phyloP scores from a whole-genome alignment of 78 protist species.

The Tieghemostelium lacteum region DNA sequence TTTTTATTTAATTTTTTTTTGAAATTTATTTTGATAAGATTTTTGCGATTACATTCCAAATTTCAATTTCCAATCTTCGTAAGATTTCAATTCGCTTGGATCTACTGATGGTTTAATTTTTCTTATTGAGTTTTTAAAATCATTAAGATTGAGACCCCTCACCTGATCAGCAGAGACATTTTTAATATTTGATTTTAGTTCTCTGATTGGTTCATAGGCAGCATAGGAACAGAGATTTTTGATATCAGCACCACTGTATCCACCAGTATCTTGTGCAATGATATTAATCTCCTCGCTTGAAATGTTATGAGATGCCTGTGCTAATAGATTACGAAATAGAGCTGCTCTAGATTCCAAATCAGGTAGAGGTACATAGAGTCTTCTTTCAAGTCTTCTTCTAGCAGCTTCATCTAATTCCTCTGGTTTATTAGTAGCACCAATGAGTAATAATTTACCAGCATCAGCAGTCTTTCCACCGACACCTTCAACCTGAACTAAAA shows the following conservation, averaged over 20 bases:
- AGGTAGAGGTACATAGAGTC: constrained; percentile 93
- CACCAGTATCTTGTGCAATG: constrained; percentile 49
- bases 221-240: constrained; percentile 85
- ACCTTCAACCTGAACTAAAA: constrained; percentile 88
- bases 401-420: constrained; percentile 97
- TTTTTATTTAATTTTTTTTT: too few species aligned
- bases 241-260: constrained; percentile 92
- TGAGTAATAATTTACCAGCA: constrained; percentile 45
- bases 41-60: constrained; percentile 27
- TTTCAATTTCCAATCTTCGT: constrained; percentile 59
- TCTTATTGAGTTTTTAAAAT: constrained; percentile 21
- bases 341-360: constrained; percentile 33
- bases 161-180: background rate
- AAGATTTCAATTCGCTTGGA: constrained; percentile 37
- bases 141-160: constrained; percentile 34
- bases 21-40: background rate
- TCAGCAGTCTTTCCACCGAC: constrained; percentile 38
- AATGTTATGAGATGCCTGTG: constrained; percentile 1
- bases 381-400: constrained; percentile 85
- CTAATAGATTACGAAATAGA: constrained; percentile 13
- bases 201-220: constrained; percentile 88
- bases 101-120: constrained; percentile 57
- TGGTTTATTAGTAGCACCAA: constrained; percentile 88
- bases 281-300: background rate
- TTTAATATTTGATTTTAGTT: constrained; percentile 6